Conservation (phyloP, 805 yeast genomes). For the Candida saitoana region DNA sequence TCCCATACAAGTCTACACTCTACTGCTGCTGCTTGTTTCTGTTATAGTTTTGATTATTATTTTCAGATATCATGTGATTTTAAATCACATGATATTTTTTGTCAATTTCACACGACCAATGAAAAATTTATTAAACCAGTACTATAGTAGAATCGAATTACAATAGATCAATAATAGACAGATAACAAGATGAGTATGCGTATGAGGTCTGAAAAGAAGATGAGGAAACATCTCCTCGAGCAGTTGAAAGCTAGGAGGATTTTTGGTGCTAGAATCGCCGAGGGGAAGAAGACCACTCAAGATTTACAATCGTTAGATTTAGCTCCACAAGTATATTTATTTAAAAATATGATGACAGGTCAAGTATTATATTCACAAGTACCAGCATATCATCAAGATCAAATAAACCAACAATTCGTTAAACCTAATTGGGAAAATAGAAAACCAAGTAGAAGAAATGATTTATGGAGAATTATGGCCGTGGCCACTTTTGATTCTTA, state of each 20-base stretch:
- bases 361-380: conserved; percentile 87
- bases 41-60: too few relatives aligned
- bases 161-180: too few relatives aligned
- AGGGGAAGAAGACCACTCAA: conserved; percentile 30
- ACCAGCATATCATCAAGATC: conserved; percentile 57
- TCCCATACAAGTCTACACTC: neutral
- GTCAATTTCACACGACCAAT: neutral
- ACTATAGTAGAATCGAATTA: too few relatives aligned
- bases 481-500: conserved; percentile 64
- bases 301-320: conserved; percentile 46
- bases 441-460: conserved; percentile 74
- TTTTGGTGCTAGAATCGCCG: conserved; percentile 40
- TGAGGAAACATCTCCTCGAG: conserved; percentile 45
- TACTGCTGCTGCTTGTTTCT: neutral
- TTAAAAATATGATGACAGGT: conserved; percentile 82
- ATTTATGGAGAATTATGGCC: conserved; percentile 87
- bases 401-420: conserved; percentile 66
- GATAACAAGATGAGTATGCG: conserved; percentile 20
- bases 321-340: conserved; percentile 81
- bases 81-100: neutral
- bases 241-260: conserved; percentile 41
- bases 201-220: conserved; percentile 42
- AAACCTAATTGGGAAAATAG: conserved; percentile 89
- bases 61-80: too few relatives aligned
- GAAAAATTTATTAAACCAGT: too few relatives aligned